Evolutionary conservation across 345 rosid genomes (phyloP).

Genomic region (Hirschfeldia incana): DNA sequence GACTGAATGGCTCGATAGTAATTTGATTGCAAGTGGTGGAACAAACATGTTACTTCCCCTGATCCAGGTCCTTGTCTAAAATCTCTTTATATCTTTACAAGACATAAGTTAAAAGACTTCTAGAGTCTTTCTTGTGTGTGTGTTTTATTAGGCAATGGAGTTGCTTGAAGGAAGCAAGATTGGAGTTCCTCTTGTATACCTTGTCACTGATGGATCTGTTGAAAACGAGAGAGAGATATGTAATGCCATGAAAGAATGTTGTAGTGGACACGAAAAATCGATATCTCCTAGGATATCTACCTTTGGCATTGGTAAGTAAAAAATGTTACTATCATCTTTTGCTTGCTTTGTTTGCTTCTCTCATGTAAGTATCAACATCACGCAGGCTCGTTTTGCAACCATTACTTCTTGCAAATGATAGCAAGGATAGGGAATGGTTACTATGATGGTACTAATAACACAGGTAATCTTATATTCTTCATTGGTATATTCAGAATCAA

Average conservation of each 20-base stretch:
- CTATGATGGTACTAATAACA: conserved; percentile 61
- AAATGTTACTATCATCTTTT: background rate
- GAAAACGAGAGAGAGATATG: conserved; percentile 86
- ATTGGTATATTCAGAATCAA: background rate
- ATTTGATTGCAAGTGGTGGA: conserved; percentile 59
- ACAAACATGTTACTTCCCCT: conserved; percentile 73
- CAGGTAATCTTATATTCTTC: conserved; percentile 43
- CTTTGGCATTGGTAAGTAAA: conserved; percentile 75
- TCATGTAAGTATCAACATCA: background rate
- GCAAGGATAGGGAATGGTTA: conserved; percentile 77
- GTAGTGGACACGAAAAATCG: conserved; percentile 41
- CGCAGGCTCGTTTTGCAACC: conserved; percentile 82
- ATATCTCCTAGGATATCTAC: conserved; percentile 75
- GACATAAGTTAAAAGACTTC: conserved; percentile 25
- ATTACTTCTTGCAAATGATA: conserved; percentile 80
- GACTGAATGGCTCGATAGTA: conserved; percentile 59
- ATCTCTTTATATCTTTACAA: background rate
- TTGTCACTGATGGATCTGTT: conserved; percentile 88
- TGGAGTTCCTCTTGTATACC: conserved; percentile 73
- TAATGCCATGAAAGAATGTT: conserved; percentile 50
- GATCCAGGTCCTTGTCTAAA: conserved; percentile 57
- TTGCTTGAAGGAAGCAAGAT: conserved; percentile 55
- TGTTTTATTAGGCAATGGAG: conserved; percentile 61
- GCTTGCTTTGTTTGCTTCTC: background rate
- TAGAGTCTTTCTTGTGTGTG: conserved; percentile 9